These are phyloP conservation scores for Phtheirospermum japonicum DNA, from an alignment of 257 asterid species.

Conservation along the genomic window DNA sequence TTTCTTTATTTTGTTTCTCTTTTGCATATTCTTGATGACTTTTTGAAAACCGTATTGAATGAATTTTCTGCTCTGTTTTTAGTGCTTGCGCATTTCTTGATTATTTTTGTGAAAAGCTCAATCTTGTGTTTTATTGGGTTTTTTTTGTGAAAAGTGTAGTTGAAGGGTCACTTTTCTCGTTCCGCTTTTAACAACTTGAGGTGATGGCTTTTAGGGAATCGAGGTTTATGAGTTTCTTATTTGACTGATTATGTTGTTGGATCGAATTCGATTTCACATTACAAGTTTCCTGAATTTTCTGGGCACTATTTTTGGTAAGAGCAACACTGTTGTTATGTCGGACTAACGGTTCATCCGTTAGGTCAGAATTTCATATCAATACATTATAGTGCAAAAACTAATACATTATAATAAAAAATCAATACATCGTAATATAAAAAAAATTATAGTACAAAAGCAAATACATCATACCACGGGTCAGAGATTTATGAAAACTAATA, in stretches of 20 bases:
- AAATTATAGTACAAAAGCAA: too few relatives aligned
- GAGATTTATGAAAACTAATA: too few relatives aligned
- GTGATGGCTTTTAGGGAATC: background rate
- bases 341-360: too few relatives aligned
- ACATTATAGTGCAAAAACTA: too few relatives aligned
- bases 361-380: too few relatives aligned
- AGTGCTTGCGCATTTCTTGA: background rate
- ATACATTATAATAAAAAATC: too few relatives aligned
- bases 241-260: slow-evolving; percentile 3
- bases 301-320: background rate
- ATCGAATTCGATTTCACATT: background rate
- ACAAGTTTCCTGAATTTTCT: slow-evolving; percentile 14
- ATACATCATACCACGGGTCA: too few relatives aligned
- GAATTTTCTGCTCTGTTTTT: background rate
- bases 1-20: background rate
- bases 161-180: background rate
- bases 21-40: slow-evolving; percentile 6
- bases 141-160: background rate
- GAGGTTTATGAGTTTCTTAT: background rate
- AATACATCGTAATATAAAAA: too few relatives aligned
- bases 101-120: background rate
- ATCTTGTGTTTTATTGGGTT: background rate
- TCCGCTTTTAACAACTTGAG: background rate
- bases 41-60: background rate
- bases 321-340: too few relatives aligned